Evolutionary conservation across 2,329 filamentous ascomycete genomes (phyloP), one percentile per base, ranked within the genome.

Genomic region (Phaeophleospora eucalypticola): DNA sequence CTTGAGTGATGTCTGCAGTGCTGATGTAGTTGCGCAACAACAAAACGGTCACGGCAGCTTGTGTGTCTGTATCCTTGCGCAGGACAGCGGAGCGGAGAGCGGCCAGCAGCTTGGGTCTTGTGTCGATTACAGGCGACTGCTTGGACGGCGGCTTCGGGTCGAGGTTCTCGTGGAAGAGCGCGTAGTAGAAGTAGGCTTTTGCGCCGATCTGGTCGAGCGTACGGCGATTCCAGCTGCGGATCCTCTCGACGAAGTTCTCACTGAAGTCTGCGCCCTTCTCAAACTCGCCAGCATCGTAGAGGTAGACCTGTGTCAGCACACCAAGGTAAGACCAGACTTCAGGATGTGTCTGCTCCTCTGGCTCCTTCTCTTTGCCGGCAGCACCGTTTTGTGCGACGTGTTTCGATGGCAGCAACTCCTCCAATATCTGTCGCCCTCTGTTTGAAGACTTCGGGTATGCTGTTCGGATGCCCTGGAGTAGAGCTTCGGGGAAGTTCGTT

Each of bases 151-250:
- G 87, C 53, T 91, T 81, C 17, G 91, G 90, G 51, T 83, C 81
- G 52, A 94, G 80, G 69, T 94, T 84, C 77, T 98, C 93, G 72
- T 86, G 89, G 76, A 97, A 97, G 60, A 97, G 78, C 18, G 89
- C 89, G 72, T 89, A 95, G 77, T 98, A 98, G 72, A 96, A 97
- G 78, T 96, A 98, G 54, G 91, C 89, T 71, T 94, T 94, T 56
- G 91, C 89, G 49, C 90, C 87, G 49, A 98, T 81, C 41, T 90
- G 89, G 69, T 98, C 93, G 53, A 98, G 76, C 18, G 93, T 97
- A 60, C 93, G 84, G 53, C 93, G 86, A 76, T 98, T 98, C 66
- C 95, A 78, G 43, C 83, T 79, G 63, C 94, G 89, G 67, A 97
- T 84, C 65, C 86, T 85, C 65, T 91, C 87, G 42, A 89, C 83